A percentile compares a stretch with the other conserved stretches of the same genome.
Conservation (phyloP, 148 eudicot species). For the Spergularia bocconei region DNA sequence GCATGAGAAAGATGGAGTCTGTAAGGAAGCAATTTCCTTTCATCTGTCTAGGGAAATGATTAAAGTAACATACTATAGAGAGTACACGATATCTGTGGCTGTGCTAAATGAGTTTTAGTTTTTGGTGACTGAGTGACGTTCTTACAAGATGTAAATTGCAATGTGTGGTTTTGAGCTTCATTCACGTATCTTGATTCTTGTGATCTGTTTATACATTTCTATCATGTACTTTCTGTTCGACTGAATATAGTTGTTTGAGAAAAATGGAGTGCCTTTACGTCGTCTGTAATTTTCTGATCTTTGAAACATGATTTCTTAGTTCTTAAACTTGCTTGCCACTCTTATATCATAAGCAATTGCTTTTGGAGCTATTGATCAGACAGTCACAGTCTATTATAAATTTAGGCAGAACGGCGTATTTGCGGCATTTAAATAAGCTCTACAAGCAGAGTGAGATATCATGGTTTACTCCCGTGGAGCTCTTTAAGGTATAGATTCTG, state of each 20-base stretch:
- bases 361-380: background rate
- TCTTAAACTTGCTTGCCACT: background rate
- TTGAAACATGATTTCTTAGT: background rate
- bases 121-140: no score
- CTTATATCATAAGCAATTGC: background rate
- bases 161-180: no score
- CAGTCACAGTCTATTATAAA: background rate
- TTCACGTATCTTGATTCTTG: no score
- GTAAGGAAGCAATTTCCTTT: no score
- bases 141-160: no score
- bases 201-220: no score
- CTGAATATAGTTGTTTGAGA: background rate
- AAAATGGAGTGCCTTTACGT: background rate
- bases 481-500: constrained; percentile 66
- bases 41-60: no score
- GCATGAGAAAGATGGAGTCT: no score
- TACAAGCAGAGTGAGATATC: constrained; percentile 88
- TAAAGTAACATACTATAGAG: no score
- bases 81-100: no score
- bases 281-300: background rate
- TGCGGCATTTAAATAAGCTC: constrained; percentile 61
- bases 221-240: no score
- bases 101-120: no score
- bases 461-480: constrained; percentile 99
- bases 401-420: constrained; percentile 87